Percentiles rank a stretch among this genome's conserved stretches.
Conservation (phyloP, 441 rosid species). For the Pelargonium cotyledonis region DNA sequence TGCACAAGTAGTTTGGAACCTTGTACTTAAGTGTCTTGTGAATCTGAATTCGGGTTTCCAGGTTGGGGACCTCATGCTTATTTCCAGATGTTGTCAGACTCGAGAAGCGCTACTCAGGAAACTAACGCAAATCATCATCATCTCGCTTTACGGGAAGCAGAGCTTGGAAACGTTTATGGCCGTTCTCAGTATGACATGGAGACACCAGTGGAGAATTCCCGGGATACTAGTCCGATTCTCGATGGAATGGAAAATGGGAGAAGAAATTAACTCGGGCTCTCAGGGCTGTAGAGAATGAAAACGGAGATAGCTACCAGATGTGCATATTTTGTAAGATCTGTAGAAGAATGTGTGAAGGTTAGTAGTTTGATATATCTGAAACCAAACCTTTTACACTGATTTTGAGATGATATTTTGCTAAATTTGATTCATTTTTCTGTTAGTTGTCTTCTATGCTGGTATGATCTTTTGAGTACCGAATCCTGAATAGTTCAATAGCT, state of each 20-base stretch:
- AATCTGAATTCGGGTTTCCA: slow-evolving; percentile 4
- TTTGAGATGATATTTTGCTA: no score
- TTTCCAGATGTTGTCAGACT: slow-evolving; percentile 42
- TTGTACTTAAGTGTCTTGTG: background rate
- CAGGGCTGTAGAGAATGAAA: background rate
- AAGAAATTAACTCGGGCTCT: background rate
- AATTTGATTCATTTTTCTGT: no score
- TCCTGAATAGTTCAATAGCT: no score
- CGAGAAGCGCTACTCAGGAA: background rate
- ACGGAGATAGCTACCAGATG: background rate
- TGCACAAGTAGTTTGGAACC: no score
- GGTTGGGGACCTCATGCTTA: slow-evolving; percentile 86
- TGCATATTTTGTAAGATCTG: background rate
- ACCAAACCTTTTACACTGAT: no score
- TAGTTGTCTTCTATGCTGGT: no score
- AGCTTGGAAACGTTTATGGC: background rate
- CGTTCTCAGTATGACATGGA: background rate
- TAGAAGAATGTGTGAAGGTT: background rate
- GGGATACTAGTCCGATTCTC: background rate
- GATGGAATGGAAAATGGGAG: background rate
- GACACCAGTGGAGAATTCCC: background rate
- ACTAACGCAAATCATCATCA: background rate
- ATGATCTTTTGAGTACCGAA: no score
- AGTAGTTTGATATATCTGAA: no score
- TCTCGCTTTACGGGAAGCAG: background rate